These are phyloP conservation scores for Cordyceps tenuipes DNA, from an alignment of 2,329 filamentous ascomycete species.

Conservation along the genomic window DNA sequence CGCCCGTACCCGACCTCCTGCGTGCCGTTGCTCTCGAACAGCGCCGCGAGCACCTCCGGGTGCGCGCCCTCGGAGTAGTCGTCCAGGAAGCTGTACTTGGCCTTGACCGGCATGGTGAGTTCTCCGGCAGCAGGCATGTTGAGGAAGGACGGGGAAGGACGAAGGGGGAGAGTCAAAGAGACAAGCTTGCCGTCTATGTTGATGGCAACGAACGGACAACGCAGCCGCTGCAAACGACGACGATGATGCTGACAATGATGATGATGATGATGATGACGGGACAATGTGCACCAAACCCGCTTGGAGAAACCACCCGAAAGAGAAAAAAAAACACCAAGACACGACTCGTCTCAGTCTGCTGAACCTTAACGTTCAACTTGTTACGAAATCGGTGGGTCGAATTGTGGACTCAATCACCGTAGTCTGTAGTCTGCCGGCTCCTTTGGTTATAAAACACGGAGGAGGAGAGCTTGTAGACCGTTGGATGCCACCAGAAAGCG, in stretches of 20 bases:
- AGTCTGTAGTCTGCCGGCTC: neutral
- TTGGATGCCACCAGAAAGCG: constrained; percentile 11
- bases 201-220: no score
- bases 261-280: neutral
- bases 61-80: constrained; percentile 46
- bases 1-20: constrained; percentile 40
- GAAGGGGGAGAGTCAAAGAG: no score
- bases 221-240: neutral
- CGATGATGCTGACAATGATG: neutral
- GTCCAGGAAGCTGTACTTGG: constrained; percentile 38
- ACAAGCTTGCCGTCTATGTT: no score
- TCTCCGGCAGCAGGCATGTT: constrained; percentile 12
- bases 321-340: no score
- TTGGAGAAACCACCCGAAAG: no score
- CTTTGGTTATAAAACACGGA: constrained; percentile 5
- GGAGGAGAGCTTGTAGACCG: neutral
- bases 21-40: constrained; percentile 34
- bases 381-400: constrained; percentile 12
- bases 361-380: neutral
- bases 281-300: no score
- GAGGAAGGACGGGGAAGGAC: neutral
- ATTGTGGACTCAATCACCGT: constrained; percentile 9
- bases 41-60: constrained; percentile 38
- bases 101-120: constrained; percentile 7
- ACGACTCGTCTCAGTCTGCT: neutral